phyloP scores from a whole-genome alignment of 805 yeast genomes.

The Cyberlindnera samutprakarnensis region DNA sequence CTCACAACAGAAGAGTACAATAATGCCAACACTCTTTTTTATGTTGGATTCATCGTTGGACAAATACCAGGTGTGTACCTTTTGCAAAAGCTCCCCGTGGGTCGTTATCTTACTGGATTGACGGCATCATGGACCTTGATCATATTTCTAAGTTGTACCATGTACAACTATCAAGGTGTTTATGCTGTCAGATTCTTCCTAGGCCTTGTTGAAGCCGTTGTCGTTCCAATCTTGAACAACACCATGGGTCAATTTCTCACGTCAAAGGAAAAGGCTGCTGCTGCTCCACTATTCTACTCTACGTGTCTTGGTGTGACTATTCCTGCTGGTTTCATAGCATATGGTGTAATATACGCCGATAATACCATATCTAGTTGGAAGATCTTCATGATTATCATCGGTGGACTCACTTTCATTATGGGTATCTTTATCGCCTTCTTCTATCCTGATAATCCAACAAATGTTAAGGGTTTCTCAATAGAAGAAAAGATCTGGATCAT shows the following conservation, averaged over 20 bases:
- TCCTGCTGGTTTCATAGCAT: slow-evolving; percentile 44
- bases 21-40: slow-evolving; percentile 44
- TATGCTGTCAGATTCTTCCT: slow-evolving; percentile 40
- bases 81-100: slow-evolving; percentile 37
- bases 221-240: slow-evolving; percentile 35
- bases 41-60: slow-evolving; percentile 43
- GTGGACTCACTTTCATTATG: slow-evolving; percentile 41
- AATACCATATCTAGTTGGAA: slow-evolving; percentile 37
- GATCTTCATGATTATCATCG: slow-evolving; percentile 47
- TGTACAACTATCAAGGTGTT: slow-evolving; percentile 37
- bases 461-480: slow-evolving; percentile 36
- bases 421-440: slow-evolving; percentile 27
- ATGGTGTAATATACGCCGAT: slow-evolving; percentile 27
- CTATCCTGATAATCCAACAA: slow-evolving; percentile 53
- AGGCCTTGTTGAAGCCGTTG: slow-evolving; percentile 42
- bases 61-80: slow-evolving; percentile 35
- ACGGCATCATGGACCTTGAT: slow-evolving; percentile 38
- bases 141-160: slow-evolving; percentile 39
- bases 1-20: slow-evolving; percentile 36
- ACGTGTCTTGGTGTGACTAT: slow-evolving; percentile 45
- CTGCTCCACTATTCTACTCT: slow-evolving; percentile 47
- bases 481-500: slow-evolving; percentile 48
- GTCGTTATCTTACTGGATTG: slow-evolving; percentile 30
- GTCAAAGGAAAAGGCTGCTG: slow-evolving; percentile 38
- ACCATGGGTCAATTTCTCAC: slow-evolving; percentile 46